Percentiles rank a stretch among this genome's conserved stretches.
Evolutionary conservation across 1,139 yeast species (phyloP).

Genomic region (Geotrichum cucujoidarum): DNA sequence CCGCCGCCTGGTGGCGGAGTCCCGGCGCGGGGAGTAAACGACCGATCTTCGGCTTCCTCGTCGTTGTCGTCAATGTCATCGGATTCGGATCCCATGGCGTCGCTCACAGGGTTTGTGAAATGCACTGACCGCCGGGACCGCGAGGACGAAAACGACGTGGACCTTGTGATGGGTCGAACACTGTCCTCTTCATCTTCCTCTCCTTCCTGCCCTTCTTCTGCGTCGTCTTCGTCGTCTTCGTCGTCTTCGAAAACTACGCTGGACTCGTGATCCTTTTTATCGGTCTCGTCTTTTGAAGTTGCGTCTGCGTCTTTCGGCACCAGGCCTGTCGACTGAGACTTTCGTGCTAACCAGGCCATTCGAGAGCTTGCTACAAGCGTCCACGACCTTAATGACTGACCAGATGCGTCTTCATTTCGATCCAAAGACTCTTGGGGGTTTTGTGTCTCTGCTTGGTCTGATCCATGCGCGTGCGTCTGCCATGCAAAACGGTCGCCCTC

Average conservation of each 20-base stretch:
- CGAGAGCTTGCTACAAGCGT: constrained; percentile 14
- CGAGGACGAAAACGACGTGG: constrained; percentile 9
- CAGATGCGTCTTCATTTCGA: too few relatives aligned
- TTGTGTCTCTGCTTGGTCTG: too few relatives aligned
- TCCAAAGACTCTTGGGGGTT: too few relatives aligned
- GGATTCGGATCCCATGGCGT: not conserved
- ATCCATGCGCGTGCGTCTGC: too few relatives aligned
- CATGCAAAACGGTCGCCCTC: too few relatives aligned
- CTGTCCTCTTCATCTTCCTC: constrained; percentile 1
- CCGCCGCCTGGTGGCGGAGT: not conserved
- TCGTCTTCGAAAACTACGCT: not conserved
- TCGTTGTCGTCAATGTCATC: not conserved
- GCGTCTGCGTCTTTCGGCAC: constrained; percentile 6
- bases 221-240: not conserved
- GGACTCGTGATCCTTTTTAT: not conserved
- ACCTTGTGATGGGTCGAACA: constrained; percentile 2
- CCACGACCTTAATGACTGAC: too few relatives aligned
- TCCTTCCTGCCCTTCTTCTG: not conserved
- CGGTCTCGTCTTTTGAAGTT: not conserved
- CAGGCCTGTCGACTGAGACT: constrained; percentile 11
- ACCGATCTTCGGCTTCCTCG: not conserved
- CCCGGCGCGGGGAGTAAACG: not conserved
- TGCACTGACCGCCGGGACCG: constrained; percentile 12
- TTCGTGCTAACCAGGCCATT: constrained; percentile 16
- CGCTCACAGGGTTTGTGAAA: constrained; percentile 12